Base-by-base conservation (phyloP, 768 basidiomycete genomes). In the Pisolithus sp. region DNA sequence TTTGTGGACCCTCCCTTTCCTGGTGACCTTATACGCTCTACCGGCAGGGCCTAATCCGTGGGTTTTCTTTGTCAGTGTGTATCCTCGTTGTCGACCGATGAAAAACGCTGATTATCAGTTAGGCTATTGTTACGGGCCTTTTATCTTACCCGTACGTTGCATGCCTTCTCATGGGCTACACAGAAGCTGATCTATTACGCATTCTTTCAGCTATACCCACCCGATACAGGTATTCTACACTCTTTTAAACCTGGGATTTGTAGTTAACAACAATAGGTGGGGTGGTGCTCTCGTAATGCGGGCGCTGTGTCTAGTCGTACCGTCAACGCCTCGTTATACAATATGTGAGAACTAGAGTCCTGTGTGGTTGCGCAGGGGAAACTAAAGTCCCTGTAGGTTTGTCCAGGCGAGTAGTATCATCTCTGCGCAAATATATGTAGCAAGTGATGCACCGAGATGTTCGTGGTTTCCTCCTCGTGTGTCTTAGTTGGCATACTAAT, bases 1-100 rank as follows among this genome's bases (percentile, higher is more conserved):
- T 54, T 28, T 83, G 4, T 87, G 85, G 85, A 64, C 72, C 0
- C 65, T 86, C 15, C 81, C 83, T 2, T 82, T 82, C 66, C 65
- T 85, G 46, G 68, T 86, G 26, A 80, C 80, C 0, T 51, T 83
- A 15, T 79, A 78, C 52, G 66, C 69, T 6, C 65, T 81, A 0
- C 77, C 78, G 0, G 66, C 61, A n/a, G 65, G 71, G 4, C 73
- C 76, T 1, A 79, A 77, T 46, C 76, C 70, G 21, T 82, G 80
- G 81, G 45, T 74, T 7, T 78, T 75, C 62, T 82, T 74, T 52
- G 80, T 78, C 37, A 39, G 76, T 54, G 5, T 10, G 17, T n/a
- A 15, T 6, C 13, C 6, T 9, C 21, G 17, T 3, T 30, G 2
- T 18, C 20, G 26, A 34, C 34, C 34, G 12, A 34, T 34, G 34